A percentile compares a stretch with the other conserved stretches of the same genome.
These are phyloP conservation scores for Aspergillus baeticus DNA, from an alignment of 495 filamentous ascomycete species.

Conservation along the genomic window DNA sequence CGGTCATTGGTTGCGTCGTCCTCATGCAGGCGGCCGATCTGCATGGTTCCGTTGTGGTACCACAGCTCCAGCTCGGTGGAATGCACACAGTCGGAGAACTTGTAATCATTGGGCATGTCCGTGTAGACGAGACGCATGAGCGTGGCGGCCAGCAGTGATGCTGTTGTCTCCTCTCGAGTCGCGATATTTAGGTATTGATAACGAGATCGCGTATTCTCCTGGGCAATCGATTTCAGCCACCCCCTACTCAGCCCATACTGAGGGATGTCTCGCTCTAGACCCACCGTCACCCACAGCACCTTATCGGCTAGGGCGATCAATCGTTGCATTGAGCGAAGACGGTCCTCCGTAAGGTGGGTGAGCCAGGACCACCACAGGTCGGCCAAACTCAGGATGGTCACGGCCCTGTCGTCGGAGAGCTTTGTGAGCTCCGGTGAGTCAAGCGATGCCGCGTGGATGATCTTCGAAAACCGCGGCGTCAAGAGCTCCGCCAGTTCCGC, in stretches of 20 bases:
- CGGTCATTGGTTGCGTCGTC: neutral
- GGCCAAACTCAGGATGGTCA: neutral
- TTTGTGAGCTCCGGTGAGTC: neutral
- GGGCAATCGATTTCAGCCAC: neutral
- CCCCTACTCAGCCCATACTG: conserved; percentile 9
- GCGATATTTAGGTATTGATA: conserved; percentile 7
- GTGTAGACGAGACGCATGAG: conserved; percentile 8
- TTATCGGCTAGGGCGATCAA: neutral
- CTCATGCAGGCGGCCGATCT: neutral
- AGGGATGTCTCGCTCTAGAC: neutral
- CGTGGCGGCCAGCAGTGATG: neutral
- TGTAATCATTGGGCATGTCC: neutral
- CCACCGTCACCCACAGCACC: conserved; percentile 14
- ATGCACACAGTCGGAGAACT: neutral
- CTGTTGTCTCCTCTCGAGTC: neutral
- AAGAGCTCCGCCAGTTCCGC: neutral
- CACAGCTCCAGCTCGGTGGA: conserved; percentile 4
- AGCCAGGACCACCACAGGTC: neutral
- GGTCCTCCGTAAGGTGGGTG: neutral
- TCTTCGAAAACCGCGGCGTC: neutral
- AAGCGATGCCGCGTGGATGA: neutral
- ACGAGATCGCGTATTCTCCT: neutral
- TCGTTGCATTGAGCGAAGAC: neutral
- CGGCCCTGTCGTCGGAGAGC: neutral
- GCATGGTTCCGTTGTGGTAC: neutral